Percentiles rank a stretch among this genome's conserved stretches.
Conservation (phyloP, 2,329 filamentous ascomycete genomes). For the Xylariales sp. region DNA sequence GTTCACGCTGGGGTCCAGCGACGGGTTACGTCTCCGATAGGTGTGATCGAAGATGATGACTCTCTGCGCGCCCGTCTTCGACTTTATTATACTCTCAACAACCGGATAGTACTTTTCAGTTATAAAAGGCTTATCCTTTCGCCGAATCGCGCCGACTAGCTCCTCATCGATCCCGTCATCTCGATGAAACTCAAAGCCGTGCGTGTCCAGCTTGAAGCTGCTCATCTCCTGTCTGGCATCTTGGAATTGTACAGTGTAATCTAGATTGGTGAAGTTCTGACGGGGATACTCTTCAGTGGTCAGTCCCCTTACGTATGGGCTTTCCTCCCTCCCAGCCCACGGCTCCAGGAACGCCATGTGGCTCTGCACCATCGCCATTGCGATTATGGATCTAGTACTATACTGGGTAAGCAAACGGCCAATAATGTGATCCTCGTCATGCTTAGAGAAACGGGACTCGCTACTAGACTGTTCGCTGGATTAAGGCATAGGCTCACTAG, state of each 20-base stretch:
- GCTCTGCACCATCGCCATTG: background rate
- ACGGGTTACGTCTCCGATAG: conserved; percentile 16
- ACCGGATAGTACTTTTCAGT: conserved; percentile 22
- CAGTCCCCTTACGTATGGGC: conserved; percentile 16
- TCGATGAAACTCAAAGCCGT: background rate
- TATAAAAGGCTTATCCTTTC: background rate
- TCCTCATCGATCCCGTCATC: background rate
- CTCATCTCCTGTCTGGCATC: background rate
- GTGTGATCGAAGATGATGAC: conserved; percentile 38
- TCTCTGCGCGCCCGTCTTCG: conserved; percentile 22
- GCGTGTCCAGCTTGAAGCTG: conserved; percentile 2
- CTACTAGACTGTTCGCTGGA: no score
- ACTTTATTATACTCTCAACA: conserved; percentile 30
- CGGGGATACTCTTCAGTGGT: background rate
- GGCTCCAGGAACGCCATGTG: conserved; percentile 24
- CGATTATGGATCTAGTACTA: no score
- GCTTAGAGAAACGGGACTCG: no score
- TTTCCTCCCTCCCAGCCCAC: conserved; percentile 9
- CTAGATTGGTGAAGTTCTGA: background rate
- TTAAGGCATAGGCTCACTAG: no score
- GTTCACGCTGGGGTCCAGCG: conserved; percentile 9
- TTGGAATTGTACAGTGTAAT: background rate
- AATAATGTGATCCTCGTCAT: no score
- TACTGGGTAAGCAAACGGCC: no score
- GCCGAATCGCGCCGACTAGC: no score